Percentiles rank a stretch among this genome's conserved stretches.
These are phyloP conservation scores for Globisporangium cylindrosporum DNA, from an alignment of 352 stramenopile genomes.

Conservation along the genomic window DNA sequence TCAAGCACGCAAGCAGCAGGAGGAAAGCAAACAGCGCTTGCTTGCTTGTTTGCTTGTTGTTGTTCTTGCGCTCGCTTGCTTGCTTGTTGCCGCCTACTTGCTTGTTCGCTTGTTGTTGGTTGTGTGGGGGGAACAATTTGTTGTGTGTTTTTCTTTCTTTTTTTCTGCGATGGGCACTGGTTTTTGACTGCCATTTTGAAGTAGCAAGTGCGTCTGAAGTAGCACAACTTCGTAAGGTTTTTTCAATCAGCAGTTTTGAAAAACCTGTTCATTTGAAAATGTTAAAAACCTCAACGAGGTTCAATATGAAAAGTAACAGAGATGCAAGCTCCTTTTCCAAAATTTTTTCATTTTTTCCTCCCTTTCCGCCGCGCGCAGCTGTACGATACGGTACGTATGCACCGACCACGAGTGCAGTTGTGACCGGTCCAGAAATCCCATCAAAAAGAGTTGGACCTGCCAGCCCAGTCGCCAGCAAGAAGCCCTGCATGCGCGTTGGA, in stretches of 20 bases:
- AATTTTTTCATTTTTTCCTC: not conserved
- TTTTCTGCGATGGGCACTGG: not conserved
- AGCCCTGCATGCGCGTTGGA: too few relatives aligned
- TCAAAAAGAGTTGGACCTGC: too few relatives aligned
- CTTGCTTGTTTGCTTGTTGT: not conserved
- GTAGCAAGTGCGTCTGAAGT: not conserved
- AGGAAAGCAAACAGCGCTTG: not conserved
- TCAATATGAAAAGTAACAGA: too few relatives aligned
- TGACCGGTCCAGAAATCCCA: too few relatives aligned
- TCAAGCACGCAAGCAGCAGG: not conserved
- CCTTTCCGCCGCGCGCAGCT: not conserved
- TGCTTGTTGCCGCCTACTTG: not conserved
- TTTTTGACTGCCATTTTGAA: not conserved
- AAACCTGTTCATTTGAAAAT: too few relatives aligned
- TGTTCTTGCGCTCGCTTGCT: not conserved
- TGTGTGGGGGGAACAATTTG: not conserved
- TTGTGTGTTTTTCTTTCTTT: not conserved
- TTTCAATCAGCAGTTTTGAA: not conserved
- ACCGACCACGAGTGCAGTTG: not conserved
- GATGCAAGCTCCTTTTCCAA: not conserved
- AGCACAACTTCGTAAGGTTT: not conserved
- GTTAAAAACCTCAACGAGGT: too few relatives aligned
- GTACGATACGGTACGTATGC: not conserved
- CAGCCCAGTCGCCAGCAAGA: too few relatives aligned
- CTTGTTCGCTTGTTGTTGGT: conserved; percentile 6